These are phyloP conservation scores for Talaromyces sp. DNA, from an alignment of 2,329 filamentous ascomycete genomes.

Conservation along the genomic window DNA sequence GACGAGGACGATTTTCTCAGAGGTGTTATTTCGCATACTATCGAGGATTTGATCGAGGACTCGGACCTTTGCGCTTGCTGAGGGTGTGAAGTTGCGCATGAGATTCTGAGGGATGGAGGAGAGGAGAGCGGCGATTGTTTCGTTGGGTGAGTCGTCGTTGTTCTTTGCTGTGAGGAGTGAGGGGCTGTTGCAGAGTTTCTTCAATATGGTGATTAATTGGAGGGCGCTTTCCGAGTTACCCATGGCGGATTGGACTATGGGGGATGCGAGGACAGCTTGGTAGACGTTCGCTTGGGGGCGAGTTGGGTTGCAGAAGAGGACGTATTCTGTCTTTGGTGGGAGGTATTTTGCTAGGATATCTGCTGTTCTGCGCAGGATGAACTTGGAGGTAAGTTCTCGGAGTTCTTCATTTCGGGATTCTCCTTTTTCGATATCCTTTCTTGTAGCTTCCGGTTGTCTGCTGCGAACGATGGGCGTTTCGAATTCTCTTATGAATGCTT, in stretches of 20 bases:
- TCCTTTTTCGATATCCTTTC: conserved; percentile 65
- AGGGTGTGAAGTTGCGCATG: conserved; percentile 56
- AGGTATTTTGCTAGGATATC: conserved; percentile 68
- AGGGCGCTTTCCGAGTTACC: conserved; percentile 65
- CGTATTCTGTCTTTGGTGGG: conserved; percentile 68
- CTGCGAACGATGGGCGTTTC: conserved; percentile 66
- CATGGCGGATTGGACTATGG: conserved; percentile 63
- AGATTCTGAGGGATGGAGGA: conserved; percentile 59
- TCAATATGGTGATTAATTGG: conserved; percentile 71
- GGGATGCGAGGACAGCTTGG: conserved; percentile 65
- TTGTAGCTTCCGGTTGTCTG: conserved; percentile 64
- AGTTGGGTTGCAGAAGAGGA: conserved; percentile 67
- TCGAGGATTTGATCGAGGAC: conserved; percentile 68
- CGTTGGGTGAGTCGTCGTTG: conserved; percentile 50
- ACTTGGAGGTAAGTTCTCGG: conserved; percentile 61
- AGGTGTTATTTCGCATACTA: conserved; percentile 61
- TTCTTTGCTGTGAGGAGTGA: conserved; percentile 60
- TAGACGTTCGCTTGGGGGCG: conserved; percentile 63
- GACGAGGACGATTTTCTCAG: conserved; percentile 74
- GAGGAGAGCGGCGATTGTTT: conserved; percentile 52
- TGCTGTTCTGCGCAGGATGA: conserved; percentile 67
- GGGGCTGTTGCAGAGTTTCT: conserved; percentile 75
- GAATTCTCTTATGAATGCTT: conserved; percentile 66
- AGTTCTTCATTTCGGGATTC: conserved; percentile 65
- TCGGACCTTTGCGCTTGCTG: conserved; percentile 66